A percentile compares a stretch with the other conserved stretches of the same genome.
Conservation (phyloP, 129 eudicot species). For the Tagetes patula region DNA sequence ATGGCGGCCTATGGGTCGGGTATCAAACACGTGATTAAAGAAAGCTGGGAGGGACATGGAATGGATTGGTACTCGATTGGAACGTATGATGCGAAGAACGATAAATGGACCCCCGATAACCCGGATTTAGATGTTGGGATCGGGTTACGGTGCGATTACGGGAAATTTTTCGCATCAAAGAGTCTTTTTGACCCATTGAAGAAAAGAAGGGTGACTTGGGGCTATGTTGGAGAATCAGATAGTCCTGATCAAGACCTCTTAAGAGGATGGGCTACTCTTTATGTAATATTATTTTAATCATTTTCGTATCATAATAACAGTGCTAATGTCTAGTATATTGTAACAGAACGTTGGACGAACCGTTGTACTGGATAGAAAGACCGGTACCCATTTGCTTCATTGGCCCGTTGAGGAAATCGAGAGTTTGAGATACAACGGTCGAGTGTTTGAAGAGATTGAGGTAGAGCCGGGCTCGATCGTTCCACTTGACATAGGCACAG, state of each 20-base stretch:
- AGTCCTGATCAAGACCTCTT: conserved; percentile 48
- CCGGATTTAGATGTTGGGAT: conserved; percentile 77
- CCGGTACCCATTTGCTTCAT: conserved; percentile 71
- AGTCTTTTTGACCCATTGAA: conserved; percentile 68
- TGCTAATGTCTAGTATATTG: not conserved
- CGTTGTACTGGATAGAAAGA: conserved; percentile 64
- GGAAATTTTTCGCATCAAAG: conserved; percentile 81
- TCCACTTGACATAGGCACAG: conserved; percentile 50
- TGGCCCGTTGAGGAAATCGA: conserved; percentile 95
- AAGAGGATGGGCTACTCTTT: conserved; percentile 84
- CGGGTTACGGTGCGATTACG: conserved; percentile 81
- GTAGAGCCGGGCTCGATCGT: conserved; percentile 70
- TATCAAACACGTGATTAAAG: conserved; percentile 79
- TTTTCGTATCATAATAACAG: not conserved
- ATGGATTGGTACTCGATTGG: conserved; percentile 78
- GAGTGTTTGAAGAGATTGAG: conserved; percentile 39
- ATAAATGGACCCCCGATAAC: conserved; percentile 88
- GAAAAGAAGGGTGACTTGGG: conserved; percentile 72
- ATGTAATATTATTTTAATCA: conserved; percentile 35
- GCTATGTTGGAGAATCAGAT: conserved; percentile 81
- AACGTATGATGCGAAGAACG: conserved; percentile 50
- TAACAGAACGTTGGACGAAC: conserved; percentile 74
- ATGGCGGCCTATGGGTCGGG: conserved; percentile 64
- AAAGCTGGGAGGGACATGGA: conserved; percentile 72
- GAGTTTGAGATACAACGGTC: conserved; percentile 43